Evolutionary conservation across 2,329 filamentous ascomycete species (phyloP).

Genomic region (Talaromyces sp.): DNA sequence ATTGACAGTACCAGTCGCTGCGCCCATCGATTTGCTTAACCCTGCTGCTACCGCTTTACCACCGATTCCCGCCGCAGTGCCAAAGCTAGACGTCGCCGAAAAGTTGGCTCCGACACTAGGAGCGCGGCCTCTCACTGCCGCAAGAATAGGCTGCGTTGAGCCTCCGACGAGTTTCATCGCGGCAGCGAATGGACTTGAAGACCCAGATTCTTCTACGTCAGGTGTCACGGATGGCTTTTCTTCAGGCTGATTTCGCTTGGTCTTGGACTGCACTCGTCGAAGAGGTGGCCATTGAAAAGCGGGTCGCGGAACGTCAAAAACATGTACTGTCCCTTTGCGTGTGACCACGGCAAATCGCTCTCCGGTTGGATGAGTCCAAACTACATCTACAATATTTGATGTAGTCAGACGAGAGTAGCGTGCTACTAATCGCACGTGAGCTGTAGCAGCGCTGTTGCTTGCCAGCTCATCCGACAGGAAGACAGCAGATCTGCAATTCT

Average conservation of each 20-base stretch:
- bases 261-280: constrained; percentile 44
- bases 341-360: constrained; percentile 86
- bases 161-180: constrained; percentile 67
- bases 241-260: constrained; percentile 35
- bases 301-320: constrained; percentile 78
- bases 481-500: constrained; percentile 38
- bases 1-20: constrained; percentile 47
- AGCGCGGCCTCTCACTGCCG: constrained; percentile 58
- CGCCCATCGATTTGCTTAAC: constrained; percentile 49
- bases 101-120: constrained; percentile 46
- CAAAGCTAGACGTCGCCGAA: constrained; percentile 42
- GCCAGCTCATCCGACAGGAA: constrained; percentile 36
- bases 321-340: constrained; percentile 89
- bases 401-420: constrained; percentile 89
- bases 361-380: constrained; percentile 77
- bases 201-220: constrained; percentile 39
- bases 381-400: constrained; percentile 83
- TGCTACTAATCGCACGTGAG: constrained; percentile 72
- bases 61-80: constrained; percentile 45
- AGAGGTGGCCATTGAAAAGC: constrained; percentile 84
- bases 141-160: constrained; percentile 59
- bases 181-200: constrained; percentile 56
- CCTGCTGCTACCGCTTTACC: constrained; percentile 49
- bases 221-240: constrained; percentile 34
- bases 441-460: constrained; percentile 22